Evolutionary conservation across 2,329 filamentous ascomycete species (phyloP), one percentile per base, ranked within the genome.

Genomic region (Calonectria montana): DNA sequence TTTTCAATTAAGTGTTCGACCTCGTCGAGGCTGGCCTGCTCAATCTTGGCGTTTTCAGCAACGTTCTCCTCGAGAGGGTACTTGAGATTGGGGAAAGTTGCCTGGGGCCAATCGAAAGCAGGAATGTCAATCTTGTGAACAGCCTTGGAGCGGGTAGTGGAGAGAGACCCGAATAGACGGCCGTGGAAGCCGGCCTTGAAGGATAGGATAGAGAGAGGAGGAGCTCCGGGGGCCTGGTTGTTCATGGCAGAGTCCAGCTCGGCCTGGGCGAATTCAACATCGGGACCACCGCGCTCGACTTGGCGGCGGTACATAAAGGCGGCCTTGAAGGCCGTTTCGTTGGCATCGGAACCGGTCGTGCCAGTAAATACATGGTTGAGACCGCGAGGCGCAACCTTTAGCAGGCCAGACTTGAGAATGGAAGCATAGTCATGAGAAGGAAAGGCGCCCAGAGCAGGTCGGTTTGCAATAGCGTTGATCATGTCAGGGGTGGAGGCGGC

Each of bases 81-180:
- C 85, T 96, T 96, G 81, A 97, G 90, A 75, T 86, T 80, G 12
- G 95, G 96, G 89, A 98, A 98, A 68, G 94, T 91, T 21, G 95
- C 95, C 83, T 96, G 94, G 31, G 95, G 95, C 95, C 95, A 98
- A 88, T 98, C 94, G 80, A 98, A 98, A 80, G 95, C 94, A 27
- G 95, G 95, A 78, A 98, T 97, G 82, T 98, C 95, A 78, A 98
- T 88, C 87, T 98, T 98, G 89, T 98, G 95, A 83, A 98, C 96
- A 57, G 95, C 91, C 89, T 98, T 98, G 84, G 93, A 96, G 82
- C 95, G 93, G 16, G 95, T 98, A 69, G 95, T 97, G 73, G 94
- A 96, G 68, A 98, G 89, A 70, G 91, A 93, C 80, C 94, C 95
- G 79, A 98, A 97, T 57, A 97, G 91, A 76, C 95, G 94, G 77